phyloP scores from a whole-genome alignment of 345 rosid species.

The Corymbia maculata region DNA sequence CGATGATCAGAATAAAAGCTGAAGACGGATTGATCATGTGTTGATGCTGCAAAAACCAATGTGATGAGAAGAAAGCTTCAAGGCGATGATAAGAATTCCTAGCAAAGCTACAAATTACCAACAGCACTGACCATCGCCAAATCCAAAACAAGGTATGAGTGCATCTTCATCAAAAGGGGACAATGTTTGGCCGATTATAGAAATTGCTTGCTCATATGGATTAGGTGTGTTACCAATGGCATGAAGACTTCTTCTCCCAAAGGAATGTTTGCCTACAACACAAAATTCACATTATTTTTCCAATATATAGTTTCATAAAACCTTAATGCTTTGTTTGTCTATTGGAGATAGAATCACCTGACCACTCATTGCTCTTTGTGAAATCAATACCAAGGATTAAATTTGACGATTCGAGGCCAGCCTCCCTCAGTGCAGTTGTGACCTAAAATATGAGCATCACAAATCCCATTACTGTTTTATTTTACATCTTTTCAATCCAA shows the following conservation, averaged over 20 bases:
- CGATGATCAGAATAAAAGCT: slow-evolving; percentile 64
- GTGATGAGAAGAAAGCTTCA: background rate
- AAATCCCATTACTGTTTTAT: background rate
- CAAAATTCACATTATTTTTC: background rate
- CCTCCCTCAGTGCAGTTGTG: slow-evolving; percentile 49
- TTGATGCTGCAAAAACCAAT: slow-evolving; percentile 46
- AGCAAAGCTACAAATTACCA: background rate
- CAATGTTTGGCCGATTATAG: slow-evolving; percentile 79
- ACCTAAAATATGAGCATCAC: slow-evolving; percentile 23
- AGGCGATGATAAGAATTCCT: background rate
- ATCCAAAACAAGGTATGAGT: slow-evolving; percentile 94
- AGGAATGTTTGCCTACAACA: slow-evolving; percentile 62
- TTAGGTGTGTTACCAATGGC: slow-evolving; percentile 50
- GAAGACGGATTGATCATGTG: slow-evolving; percentile 66
- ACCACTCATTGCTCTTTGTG: slow-evolving; percentile 77
- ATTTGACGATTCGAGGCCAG: slow-evolving; percentile 81
- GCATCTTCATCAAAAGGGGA: slow-evolving; percentile 93
- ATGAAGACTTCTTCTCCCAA: slow-evolving; percentile 74
- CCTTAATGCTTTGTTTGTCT: background rate
- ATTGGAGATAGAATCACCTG: slow-evolving; percentile 25
- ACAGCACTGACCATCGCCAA: slow-evolving; percentile 90
- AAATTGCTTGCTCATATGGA: slow-evolving; percentile 94
- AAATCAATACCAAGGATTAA: slow-evolving; percentile 66
- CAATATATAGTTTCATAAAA: background rate
- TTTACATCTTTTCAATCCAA: background rate